These are phyloP conservation scores for Phaeolepiota aurea DNA, from an alignment of 768 basidiomycete genomes.

Conservation along the genomic window DNA sequence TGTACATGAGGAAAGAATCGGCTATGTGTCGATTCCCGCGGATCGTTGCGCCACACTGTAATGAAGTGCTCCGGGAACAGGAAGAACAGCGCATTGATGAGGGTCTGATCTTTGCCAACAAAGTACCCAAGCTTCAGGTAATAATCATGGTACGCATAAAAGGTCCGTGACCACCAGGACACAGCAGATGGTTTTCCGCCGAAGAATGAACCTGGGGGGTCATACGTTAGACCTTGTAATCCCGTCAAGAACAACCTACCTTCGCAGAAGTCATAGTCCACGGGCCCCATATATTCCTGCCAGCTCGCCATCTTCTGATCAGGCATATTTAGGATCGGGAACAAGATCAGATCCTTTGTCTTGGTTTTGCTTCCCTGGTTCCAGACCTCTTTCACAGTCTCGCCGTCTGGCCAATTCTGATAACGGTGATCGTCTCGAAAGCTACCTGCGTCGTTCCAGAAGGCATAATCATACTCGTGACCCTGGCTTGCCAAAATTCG, in stretches of 20 bases:
- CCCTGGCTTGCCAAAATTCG: constrained; percentile 14
- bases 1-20: constrained; percentile 1
- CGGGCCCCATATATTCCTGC: constrained; percentile 37
- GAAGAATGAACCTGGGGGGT: constrained; percentile 53
- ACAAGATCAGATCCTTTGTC: constrained; percentile 38
- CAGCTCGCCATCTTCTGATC: constrained; percentile 21
- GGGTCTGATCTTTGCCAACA: constrained; percentile 49
- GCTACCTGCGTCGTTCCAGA: constrained; percentile 52
- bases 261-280: constrained; percentile 44
- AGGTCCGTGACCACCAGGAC: constrained; percentile 35
- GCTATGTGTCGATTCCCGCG: not conserved
- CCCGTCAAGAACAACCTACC: constrained; percentile 26
- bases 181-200: constrained; percentile 38
- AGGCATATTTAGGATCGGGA: constrained; percentile 34
- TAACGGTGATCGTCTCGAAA: constrained; percentile 37
- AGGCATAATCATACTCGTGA: constrained; percentile 39
- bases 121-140: constrained; percentile 40
- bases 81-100: constrained; percentile 25
- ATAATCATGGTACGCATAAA: constrained; percentile 42
- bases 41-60: not conserved
- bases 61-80: constrained; percentile 30
- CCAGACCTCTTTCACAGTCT: constrained; percentile 31
- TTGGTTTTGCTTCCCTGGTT: constrained; percentile 20
- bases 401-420: constrained; percentile 37
- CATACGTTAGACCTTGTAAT: too few species aligned